Base-by-base conservation (phyloP, 495 filamentous ascomycete genomes). In the Bombardia bombarda region DNA sequence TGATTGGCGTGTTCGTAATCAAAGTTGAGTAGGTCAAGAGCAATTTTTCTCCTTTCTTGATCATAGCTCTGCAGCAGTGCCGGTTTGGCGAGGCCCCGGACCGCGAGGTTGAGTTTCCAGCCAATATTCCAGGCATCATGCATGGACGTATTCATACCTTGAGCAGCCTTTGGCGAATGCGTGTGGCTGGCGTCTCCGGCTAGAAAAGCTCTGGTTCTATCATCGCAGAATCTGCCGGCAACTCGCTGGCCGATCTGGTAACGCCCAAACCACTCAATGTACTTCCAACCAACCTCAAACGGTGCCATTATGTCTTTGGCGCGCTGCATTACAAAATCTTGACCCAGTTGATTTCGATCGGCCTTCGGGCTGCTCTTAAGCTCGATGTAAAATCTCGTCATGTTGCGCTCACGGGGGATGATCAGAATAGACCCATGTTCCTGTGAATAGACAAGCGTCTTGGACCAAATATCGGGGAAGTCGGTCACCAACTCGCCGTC, bases 131-230 rank as follows among this genome's bases (percentile, higher is more conserved):
- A 86, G 10, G 77, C 73, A 55, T 90, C 85, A 50, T 84, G 82
- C 78, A 88, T 81, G 37, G 74, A 79, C 38, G 83, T 75, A 50
- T 88, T 88, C 79, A 84, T 84, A n/a, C 84, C 84, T 55, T 86
- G 84, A 3, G 81, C 84, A 8, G 82, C 80, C 57, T 86, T 86
- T 12, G 84, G 82, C 9, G 75, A 80, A 57, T 87, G 84, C 0
- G 84, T 87, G 58, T 88, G 84, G 26, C 76, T 75, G 9, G 84
- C 84, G 50, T 87, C 84, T 31, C 84, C 84, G 13, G 80, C 74
- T n/a, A 88, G 67, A 56, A 86, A 86, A 4, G 83, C 71, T 4
- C 82, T 61, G 22, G 57, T 40, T 38, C 72, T 61, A 32, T 67
- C 63, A 40, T 78, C 73, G 30, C 66, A 66, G 57, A 84, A 83